A percentile compares a stretch with the other conserved stretches of the same genome.
These are phyloP conservation scores for Aspergillus saccharolyticus DNA, from an alignment of 495 filamentous ascomycete genomes.

Conservation along the genomic window DNA sequence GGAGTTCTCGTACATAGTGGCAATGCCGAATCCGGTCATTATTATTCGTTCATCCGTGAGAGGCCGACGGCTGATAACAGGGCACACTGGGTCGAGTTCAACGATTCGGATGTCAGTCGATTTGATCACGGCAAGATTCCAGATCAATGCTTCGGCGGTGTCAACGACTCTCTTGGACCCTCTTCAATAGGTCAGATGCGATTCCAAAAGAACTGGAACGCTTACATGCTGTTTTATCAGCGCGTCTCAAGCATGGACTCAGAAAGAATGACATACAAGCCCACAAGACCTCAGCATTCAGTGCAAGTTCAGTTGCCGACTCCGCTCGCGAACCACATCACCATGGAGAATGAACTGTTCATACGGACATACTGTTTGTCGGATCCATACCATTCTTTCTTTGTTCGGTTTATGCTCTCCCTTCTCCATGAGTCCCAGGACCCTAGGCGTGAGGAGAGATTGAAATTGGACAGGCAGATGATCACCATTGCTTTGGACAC, in stretches of 20 bases:
- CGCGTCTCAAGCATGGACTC: constrained; percentile 60
- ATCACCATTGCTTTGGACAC: constrained; percentile 68
- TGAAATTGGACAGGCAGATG: constrained; percentile 53
- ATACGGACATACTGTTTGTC: constrained; percentile 77
- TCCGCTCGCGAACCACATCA: constrained; percentile 56
- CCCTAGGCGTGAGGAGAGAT: constrained; percentile 42
- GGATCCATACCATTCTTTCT: constrained; percentile 64
- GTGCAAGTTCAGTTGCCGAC: constrained; percentile 53
- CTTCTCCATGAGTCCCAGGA: constrained; percentile 37
- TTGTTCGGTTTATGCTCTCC: constrained; percentile 57
- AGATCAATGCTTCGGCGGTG: constrained; percentile 75
- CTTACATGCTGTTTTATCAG: constrained; percentile 98
- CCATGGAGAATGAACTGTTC: constrained; percentile 64
- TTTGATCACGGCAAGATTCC: constrained; percentile 74
- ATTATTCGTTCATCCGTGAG: constrained; percentile 91
- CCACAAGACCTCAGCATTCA: constrained; percentile 35
- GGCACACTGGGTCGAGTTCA: constrained; percentile 82
- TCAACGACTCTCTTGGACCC: constrained; percentile 45
- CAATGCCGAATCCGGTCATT: constrained; percentile 91
- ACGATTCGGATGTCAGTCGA: constrained; percentile 72
- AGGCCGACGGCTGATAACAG: constrained; percentile 51
- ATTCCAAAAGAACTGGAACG: constrained; percentile 70
- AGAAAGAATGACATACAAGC: constrained; percentile 25
- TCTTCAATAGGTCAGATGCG: constrained; percentile 36
- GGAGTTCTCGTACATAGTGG: constrained; percentile 90